phyloP scores from a whole-genome alignment of 305 asterid species.

The Fraxinus sp. region DNA sequence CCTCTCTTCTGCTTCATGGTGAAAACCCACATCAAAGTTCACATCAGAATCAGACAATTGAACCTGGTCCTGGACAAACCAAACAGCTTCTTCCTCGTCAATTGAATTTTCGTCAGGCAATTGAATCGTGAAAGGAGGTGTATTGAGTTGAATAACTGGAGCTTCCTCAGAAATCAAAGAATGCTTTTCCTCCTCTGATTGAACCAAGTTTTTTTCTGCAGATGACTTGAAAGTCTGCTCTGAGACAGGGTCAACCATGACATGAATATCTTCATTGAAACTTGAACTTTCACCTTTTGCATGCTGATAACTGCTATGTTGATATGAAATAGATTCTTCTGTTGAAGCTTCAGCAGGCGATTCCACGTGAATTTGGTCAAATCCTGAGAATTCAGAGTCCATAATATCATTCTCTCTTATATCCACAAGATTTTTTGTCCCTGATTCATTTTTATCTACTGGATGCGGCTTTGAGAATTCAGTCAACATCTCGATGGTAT shows the following conservation, averaged over 20 bases:
- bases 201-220: constrained; percentile 17
- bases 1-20: constrained; percentile 39
- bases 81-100: constrained; percentile 34
- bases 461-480: constrained; percentile 25
- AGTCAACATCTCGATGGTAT: constrained; percentile 32
- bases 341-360: constrained; percentile 30
- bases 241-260: constrained; percentile 14
- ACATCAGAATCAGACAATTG: not conserved
- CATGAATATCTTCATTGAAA: constrained; percentile 18
- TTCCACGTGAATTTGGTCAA: constrained; percentile 26
- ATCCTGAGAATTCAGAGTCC: constrained; percentile 24
- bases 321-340: constrained; percentile 27
- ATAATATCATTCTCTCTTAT: constrained; percentile 23
- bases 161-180: constrained; percentile 23
- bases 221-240: constrained; percentile 17
- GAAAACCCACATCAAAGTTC: constrained; percentile 30
- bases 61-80: constrained; percentile 12
- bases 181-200: constrained; percentile 24
- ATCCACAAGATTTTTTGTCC: constrained; percentile 26
- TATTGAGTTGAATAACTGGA: constrained; percentile 24
- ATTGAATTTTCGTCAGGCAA: constrained; percentile 30
- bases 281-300: constrained; percentile 23
- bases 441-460: constrained; percentile 33
- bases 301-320: constrained; percentile 26
- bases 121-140: constrained; percentile 33